A percentile compares a stretch with the other conserved stretches of the same genome.
phyloP scores from a whole-genome alignment of 2,329 filamentous ascomycete genomes.

The Chrysoporthe puriensis region DNA sequence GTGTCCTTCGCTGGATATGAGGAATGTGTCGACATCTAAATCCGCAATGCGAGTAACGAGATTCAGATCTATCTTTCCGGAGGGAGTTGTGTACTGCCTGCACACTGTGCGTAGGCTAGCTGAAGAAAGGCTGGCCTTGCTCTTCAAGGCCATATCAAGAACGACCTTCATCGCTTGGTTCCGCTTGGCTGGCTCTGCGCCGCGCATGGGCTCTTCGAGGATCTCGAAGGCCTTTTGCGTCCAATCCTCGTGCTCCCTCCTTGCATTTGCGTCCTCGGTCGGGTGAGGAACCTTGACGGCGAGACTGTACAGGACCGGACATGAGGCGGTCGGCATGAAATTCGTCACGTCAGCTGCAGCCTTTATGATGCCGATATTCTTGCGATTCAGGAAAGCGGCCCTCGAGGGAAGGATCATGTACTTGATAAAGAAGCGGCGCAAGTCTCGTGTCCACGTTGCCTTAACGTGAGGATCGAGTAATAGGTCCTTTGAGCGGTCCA shows the following conservation, averaged over 20 bases:
- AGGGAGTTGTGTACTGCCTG: constrained; percentile 44
- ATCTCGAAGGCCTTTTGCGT: constrained; percentile 42
- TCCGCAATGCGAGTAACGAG: constrained; percentile 46
- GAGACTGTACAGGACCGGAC: constrained; percentile 51
- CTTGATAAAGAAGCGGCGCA: constrained; percentile 53
- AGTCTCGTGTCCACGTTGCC: constrained; percentile 49
- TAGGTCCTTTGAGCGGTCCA: constrained; percentile 38
- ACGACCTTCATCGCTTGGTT: constrained; percentile 37
- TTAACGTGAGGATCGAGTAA: constrained; percentile 34
- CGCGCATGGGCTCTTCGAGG: constrained; percentile 36
- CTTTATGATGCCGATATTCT: constrained; percentile 46
- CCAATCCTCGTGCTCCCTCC: constrained; percentile 46
- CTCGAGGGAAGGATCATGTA: constrained; percentile 57
- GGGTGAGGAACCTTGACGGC: constrained; percentile 38
- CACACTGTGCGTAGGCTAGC: constrained; percentile 48
- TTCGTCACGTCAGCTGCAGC: constrained; percentile 46
- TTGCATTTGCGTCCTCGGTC: constrained; percentile 43
- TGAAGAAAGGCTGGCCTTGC: constrained; percentile 40
- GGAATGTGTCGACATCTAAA: constrained; percentile 53
- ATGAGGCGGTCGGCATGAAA: constrained; percentile 41
- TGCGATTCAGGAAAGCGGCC: constrained; percentile 49
- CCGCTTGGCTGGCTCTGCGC: constrained; percentile 30
- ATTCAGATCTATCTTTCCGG: constrained; percentile 45
- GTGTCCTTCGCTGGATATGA: constrained; percentile 43
- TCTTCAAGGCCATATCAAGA: constrained; percentile 39